Evolutionary conservation across 1,284 basidiomycete genomes (phyloP), one percentile per base, ranked within the genome.

Genomic region (Meripilus lineatus): DNA sequence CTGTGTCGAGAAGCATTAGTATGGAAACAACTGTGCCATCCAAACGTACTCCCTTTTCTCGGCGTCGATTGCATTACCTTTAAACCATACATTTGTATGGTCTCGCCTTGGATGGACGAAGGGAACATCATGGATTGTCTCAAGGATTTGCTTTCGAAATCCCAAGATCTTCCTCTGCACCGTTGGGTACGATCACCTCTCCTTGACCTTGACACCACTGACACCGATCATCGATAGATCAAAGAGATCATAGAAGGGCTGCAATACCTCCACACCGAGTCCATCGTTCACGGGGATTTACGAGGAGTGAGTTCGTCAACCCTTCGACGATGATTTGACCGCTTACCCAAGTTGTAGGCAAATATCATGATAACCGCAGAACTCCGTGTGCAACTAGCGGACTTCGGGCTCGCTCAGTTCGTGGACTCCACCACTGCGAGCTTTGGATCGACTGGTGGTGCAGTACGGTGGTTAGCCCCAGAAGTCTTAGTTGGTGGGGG

Each of bases 21-120:
- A 14, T 50, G 49, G 49, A 15, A 37, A 26, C 46, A 47, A 24
- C 41, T 50, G 11, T 17, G 25, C 3, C 49, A 50, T 24, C 46
- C 42, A 21, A n/a, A 48, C 30, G 41, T 50, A 21, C 40, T 45
- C 7, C 46, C 46, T 2, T 47, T 50, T 21, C 21, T 44, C 3
- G 49, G 49, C 13, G 38, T 50, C 4, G 49, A 50, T 25, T 14
- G 22, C 8, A 4, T 21, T 5, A 30, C 46, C 5, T 50, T 50
- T 22, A n/a, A 34, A 2, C 20, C 26, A 18, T 38, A 23, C 13
- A 14, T 50, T 4, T 47, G 49, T 25, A 44, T 50, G 43, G 42
- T 50, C 4, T 48, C 49, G 13, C 49, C 49, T 3, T 48, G 30
- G 32, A 40, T 44, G 39, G 18, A 45, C n/a, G 38, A 42, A 30